These are phyloP conservation scores for Physocladia obscura DNA, from an alignment of 192 early-diverging fungal species.

Conservation along the genomic window DNA sequence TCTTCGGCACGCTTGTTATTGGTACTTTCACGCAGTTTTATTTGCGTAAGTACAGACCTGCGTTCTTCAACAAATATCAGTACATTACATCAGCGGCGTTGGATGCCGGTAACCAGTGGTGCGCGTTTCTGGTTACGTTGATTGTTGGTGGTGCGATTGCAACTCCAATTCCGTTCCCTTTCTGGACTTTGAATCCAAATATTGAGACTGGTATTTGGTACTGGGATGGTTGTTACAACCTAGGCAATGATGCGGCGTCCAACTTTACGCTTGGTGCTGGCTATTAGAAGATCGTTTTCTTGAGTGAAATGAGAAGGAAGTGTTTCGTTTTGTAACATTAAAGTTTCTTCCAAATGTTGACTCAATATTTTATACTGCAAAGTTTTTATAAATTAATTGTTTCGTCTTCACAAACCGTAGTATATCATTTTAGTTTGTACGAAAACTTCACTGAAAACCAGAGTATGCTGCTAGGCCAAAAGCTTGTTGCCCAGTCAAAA, in stretches of 20 bases:
- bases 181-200: constrained; percentile 13
- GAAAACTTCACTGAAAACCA: no score
- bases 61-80: constrained; percentile 62
- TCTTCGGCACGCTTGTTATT: constrained; percentile 39
- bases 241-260: neutral
- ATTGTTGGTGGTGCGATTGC: neutral
- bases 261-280: neutral
- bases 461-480: no score
- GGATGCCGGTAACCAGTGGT: constrained; percentile 43
- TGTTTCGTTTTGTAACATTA: no score
- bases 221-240: neutral
- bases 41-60: constrained; percentile 61
- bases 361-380: no score
- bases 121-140: neutral
- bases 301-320: no score
- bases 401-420: no score
- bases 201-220: neutral
- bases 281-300: no score
- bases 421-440: no score
- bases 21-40: constrained; percentile 73
- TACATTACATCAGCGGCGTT: constrained; percentile 58
- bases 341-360: no score
- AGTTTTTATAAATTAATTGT: no score
- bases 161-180: neutral
- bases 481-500: no score